A percentile compares a stretch with the other conserved stretches of the same genome.
Evolutionary conservation across 441 rosid species (phyloP).

Genomic region (Hura crepitans): DNA sequence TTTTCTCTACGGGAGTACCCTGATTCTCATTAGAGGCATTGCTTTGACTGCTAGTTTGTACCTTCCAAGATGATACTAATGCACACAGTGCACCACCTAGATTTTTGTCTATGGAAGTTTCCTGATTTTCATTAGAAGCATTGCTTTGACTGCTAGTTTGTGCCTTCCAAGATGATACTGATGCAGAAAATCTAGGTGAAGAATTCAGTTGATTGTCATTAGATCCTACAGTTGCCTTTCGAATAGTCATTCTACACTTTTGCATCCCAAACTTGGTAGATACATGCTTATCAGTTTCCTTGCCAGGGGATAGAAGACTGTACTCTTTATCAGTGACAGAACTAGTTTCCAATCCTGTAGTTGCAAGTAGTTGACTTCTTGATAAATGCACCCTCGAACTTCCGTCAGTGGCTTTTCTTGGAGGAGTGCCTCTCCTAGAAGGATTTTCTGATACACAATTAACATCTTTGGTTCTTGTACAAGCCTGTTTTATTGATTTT

Average conservation of each 20-base stretch:
- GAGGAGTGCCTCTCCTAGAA: slow-evolving; percentile 15
- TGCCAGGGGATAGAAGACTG: slow-evolving; percentile 7
- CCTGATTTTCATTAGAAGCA: not conserved
- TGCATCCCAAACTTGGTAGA: slow-evolving; percentile 15
- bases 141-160: slow-evolving; percentile 12
- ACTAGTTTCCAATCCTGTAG: slow-evolving; percentile 6
- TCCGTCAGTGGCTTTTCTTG: slow-evolving; percentile 15
- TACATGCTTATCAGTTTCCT: slow-evolving; percentile 11
- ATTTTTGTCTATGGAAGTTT: too few relatives aligned
- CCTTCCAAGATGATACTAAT: too few relatives aligned
- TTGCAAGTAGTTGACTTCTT: slow-evolving; percentile 17
- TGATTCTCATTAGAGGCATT: too few relatives aligned
- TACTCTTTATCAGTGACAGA: slow-evolving; percentile 11
- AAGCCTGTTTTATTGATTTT: slow-evolving; percentile 27
- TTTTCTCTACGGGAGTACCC: not conserved
- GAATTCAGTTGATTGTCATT: slow-evolving; percentile 10
- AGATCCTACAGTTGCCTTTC: slow-evolving; percentile 7
- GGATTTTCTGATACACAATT: slow-evolving; percentile 17
- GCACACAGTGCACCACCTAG: too few relatives aligned
- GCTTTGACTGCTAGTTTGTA: too few relatives aligned
- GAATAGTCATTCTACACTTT: slow-evolving; percentile 15
- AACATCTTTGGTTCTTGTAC: slow-evolving; percentile 12
- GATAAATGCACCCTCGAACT: slow-evolving; percentile 13
- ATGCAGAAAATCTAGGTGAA: slow-evolving; percentile 11
- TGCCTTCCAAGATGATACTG: slow-evolving; percentile 9